phyloP scores from a whole-genome alignment of 768 basidiomycete genomes.

The Phaffia australis region DNA sequence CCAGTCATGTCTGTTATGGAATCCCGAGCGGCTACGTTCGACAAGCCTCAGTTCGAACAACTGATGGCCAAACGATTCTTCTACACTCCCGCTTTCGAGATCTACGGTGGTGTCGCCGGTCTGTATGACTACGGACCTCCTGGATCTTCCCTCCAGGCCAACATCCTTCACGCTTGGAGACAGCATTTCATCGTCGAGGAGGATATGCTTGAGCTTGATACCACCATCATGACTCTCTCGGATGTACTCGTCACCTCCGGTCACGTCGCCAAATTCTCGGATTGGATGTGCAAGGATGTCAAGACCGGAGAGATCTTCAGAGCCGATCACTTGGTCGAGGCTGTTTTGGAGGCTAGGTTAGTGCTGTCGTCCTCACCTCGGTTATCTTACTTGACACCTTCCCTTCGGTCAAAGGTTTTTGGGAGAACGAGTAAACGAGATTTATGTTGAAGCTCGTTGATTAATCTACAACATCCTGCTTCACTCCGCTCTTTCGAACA shows the following conservation, averaged over 20 bases:
- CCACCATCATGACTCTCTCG: slow-evolving; percentile 91
- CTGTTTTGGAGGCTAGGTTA: slow-evolving; percentile 61
- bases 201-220: slow-evolving; percentile 96
- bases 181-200: slow-evolving; percentile 98
- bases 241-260: slow-evolving; percentile 93
- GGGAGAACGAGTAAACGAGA: too few relatives aligned
- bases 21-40: slow-evolving; percentile 44
- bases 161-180: slow-evolving; percentile 92
- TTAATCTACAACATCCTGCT: background rate
- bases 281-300: slow-evolving; percentile 97
- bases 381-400: background rate
- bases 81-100: slow-evolving; percentile 96
- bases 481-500: too few relatives aligned
- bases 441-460: too few relatives aligned
- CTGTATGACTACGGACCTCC: slow-evolving; percentile 97
- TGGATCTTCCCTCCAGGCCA: slow-evolving; percentile 87
- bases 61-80: slow-evolving; percentile 86
- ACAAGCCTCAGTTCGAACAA: slow-evolving; percentile 72
- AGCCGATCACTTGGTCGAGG: slow-evolving; percentile 91
- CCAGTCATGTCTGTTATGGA: too few relatives aligned
- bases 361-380: background rate
- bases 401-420: background rate
- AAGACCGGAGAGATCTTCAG: slow-evolving; percentile 94
- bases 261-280: slow-evolving; percentile 93
- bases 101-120: slow-evolving; percentile 96